Evolutionary conservation across 371 early-diverging fungal genomes (phyloP).

Genomic region (Circinella umbellata): DNA sequence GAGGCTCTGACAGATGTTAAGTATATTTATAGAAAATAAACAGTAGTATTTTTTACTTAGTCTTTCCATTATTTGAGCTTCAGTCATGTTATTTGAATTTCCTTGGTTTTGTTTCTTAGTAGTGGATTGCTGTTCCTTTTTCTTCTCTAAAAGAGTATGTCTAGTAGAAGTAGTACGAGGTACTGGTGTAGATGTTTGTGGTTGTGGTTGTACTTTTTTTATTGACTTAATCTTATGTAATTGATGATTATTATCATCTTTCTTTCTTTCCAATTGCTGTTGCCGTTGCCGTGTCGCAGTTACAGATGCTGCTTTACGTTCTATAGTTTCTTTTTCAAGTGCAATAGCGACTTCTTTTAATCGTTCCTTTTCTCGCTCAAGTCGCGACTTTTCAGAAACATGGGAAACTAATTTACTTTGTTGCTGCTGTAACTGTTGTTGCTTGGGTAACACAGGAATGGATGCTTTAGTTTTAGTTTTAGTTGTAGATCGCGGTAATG

Average conservation of each 20-base stretch:
- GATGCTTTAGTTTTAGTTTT: background rate
- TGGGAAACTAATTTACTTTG: conserved; percentile 1
- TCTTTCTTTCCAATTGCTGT: conserved; percentile 16
- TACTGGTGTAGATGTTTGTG: conserved; percentile 30
- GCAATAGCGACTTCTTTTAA: conserved; percentile 13
- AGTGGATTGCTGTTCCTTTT: background rate
- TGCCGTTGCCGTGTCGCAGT: background rate
- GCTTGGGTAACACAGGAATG: background rate
- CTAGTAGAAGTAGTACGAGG: background rate
- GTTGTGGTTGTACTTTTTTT: conserved; percentile 22
- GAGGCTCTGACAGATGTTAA: no score
- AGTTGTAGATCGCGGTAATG: background rate
- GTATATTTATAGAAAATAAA: no score
- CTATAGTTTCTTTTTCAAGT: conserved; percentile 18
- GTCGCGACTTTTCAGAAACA: background rate
- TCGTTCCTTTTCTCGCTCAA: conserved; percentile 31
- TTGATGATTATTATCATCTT: conserved; percentile 26
- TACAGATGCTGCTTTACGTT: background rate
- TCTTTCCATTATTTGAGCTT: conserved; percentile 92
- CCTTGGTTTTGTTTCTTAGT: conserved; percentile 65
- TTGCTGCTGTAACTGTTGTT: background rate
- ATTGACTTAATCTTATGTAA: conserved; percentile 15
- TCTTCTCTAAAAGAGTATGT: background rate
- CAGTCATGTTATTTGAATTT: conserved; percentile 85
- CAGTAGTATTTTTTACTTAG: conserved; percentile 44